Evolutionary conservation across 140 eudicot genomes (phyloP).

Genomic region (Oenanthe javanica): DNA sequence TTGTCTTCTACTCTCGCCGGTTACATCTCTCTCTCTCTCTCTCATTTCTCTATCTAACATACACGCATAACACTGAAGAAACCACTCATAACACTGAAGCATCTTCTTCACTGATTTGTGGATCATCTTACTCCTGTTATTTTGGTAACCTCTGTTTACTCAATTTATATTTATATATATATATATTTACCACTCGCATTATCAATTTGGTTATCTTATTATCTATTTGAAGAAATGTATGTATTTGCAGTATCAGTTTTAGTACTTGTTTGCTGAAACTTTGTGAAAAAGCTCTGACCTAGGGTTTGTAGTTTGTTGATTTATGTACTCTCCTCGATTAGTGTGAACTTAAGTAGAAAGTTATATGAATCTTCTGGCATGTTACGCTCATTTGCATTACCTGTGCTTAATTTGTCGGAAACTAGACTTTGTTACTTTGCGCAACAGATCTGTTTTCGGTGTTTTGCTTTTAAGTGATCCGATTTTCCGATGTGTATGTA

Average conservation of each 20-base stretch:
- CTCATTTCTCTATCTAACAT: not conserved
- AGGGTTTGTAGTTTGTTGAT: not conserved
- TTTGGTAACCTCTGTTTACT: constrained; percentile 18
- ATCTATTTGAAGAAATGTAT: not conserved
- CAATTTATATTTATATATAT: not conserved
- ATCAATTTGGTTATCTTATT: not conserved
- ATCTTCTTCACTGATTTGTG: not conserved
- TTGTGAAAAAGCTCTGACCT: not conserved
- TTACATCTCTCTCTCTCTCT: not conserved
- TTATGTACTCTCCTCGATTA: not conserved
- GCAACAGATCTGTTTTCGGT: not conserved
- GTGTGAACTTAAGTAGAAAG: not conserved
- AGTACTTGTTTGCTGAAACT: not conserved
- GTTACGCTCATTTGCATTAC: not conserved
- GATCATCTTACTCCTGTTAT: constrained; percentile 9
- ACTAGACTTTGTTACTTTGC: not conserved
- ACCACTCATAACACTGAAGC: not conserved
- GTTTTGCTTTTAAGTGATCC: not conserved
- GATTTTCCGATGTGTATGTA: not conserved
- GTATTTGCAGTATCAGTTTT: not conserved
- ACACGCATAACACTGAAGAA: not conserved
- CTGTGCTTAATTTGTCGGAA: not conserved
- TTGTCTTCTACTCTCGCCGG: constrained; percentile 1
- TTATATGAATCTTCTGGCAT: not conserved
- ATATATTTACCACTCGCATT: not conserved